phyloP scores from a whole-genome alignment of 1,139 yeast genomes.

The Yamadazyma triangularis region DNA sequence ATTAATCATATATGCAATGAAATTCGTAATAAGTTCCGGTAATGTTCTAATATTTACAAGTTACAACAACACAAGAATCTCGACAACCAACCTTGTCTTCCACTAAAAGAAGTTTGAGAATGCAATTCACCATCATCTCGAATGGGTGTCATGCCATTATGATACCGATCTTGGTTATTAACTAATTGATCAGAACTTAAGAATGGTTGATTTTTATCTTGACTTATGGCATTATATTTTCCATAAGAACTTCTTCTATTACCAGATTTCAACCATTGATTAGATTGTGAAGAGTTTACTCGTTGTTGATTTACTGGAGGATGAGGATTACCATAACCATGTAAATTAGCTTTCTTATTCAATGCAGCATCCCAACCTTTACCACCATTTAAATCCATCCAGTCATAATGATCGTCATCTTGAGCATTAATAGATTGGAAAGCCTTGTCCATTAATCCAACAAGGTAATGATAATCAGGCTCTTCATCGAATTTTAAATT shows the following conservation, averaged over 20 bases:
- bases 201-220: slow-evolving; percentile 18
- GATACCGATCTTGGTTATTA: slow-evolving; percentile 9
- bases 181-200: slow-evolving; percentile 7
- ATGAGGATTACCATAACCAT: slow-evolving; percentile 74
- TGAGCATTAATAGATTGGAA: slow-evolving; percentile 21
- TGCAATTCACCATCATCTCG: slow-evolving; percentile 38
- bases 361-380: slow-evolving; percentile 79
- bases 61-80: slow-evolving; percentile 12
- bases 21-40: too few relatives aligned
- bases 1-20: too few relatives aligned
- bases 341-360: slow-evolving; percentile 74
- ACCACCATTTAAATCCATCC: slow-evolving; percentile 82
- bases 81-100: slow-evolving; percentile 19
- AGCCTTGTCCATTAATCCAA: slow-evolving; percentile 41
- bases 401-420: slow-evolving; percentile 71
- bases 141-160: slow-evolving; percentile 27
- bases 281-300: slow-evolving; percentile 5
- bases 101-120: slow-evolving; percentile 32
- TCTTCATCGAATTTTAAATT: slow-evolving; percentile 70
- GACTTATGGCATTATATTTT: slow-evolving; percentile 24
- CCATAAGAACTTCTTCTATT: slow-evolving; percentile 7
- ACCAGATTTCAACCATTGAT: slow-evolving; percentile 12
- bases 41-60: slow-evolving; percentile 1
- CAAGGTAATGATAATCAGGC: slow-evolving; percentile 62
- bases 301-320: slow-evolving; percentile 37